Evolutionary conservation across 129 eudicot genomes (phyloP), one percentile per base, ranked within the genome.

Genomic region (Calendula officinalis): DNA sequence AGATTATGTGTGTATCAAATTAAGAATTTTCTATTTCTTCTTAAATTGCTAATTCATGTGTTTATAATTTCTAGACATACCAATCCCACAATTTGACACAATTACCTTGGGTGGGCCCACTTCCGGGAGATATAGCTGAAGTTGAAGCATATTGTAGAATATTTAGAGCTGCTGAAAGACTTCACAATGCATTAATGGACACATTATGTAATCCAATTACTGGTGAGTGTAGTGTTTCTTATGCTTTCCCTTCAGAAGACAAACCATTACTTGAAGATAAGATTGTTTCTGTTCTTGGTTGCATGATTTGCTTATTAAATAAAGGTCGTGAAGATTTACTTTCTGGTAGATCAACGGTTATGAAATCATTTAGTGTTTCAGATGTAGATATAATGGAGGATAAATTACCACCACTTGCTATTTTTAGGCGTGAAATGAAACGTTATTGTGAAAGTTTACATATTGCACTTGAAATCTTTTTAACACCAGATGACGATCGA

Each of bases 111-210:
- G 80, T 81, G 43, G 99, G 99, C 30, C 99, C 99, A 37, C 90
- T 92, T 66, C 99, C 99, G 2, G 99, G 99, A 17, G 95, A 92
- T 74, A 88, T 92, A 43, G 99, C 99, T 2, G 99, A 92, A 74
- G 87, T 92, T 17, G 99, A 92, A 82, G 96, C 99, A 10, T 92
- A 92, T 69, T 92, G 99, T 68, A 79, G 99, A 80, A 92, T 88
- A 52, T 92, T 92, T 76, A 70, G 99, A 68, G 87, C 95, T 51
- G 95, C 99, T 32, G 99, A 92, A 76, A 69, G 77, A 57, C 84
- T 92, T 73, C 95, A 88, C 66, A 81, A 74, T 73, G 77, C 96
- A 62, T 68, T 92, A 68, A 92, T 92, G 99, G 82, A 88, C 60
- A 82, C 91, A 30, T 60, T 92, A 56, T 92, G 99, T 69, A 86